Evolutionary conservation across 176 grass and related monocot genomes (phyloP).

Genomic region (Oropetium thomaeum): DNA sequence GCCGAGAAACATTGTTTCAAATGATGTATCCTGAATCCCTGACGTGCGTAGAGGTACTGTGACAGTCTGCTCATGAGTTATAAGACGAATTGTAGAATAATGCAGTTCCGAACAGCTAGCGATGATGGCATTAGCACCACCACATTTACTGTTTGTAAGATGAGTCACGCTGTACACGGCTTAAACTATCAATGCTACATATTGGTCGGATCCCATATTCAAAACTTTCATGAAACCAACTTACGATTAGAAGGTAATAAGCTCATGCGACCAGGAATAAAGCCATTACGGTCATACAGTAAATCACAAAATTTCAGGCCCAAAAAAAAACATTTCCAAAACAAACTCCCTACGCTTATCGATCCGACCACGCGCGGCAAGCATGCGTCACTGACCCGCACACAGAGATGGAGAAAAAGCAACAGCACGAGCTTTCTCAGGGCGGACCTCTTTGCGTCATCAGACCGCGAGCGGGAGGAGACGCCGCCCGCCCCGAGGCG

Average conservation of each 20-base stretch:
- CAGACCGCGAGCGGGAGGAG: slow-evolving; percentile 12
- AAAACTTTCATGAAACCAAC: neutral
- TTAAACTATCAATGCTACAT: neutral
- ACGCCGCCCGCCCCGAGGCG: slow-evolving; percentile 38
- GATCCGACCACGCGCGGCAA: neutral
- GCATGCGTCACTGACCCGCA: neutral
- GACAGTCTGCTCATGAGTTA: neutral
- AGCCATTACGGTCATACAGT: slow-evolving; percentile 7
- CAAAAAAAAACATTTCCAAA: neutral
- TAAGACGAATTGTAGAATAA: neutral
- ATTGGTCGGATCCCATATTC: neutral
- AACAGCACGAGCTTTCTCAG: neutral
- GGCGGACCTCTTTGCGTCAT: slow-evolving; percentile 47
- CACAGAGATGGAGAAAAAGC: slow-evolving; percentile 5
- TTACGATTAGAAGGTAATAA: neutral
- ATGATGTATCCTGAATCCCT: neutral
- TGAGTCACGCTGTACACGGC: neutral
- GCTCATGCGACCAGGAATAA: neutral
- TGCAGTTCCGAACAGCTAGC: neutral
- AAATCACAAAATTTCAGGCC: neutral
- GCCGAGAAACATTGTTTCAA: neutral
- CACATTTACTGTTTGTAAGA: neutral
- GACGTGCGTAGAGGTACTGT: neutral
- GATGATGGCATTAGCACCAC: neutral
- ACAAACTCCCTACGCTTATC: neutral